Evolutionary conservation across 805 yeast genomes (phyloP).

Genomic region (Grigorovia yakushimaensis): DNA sequence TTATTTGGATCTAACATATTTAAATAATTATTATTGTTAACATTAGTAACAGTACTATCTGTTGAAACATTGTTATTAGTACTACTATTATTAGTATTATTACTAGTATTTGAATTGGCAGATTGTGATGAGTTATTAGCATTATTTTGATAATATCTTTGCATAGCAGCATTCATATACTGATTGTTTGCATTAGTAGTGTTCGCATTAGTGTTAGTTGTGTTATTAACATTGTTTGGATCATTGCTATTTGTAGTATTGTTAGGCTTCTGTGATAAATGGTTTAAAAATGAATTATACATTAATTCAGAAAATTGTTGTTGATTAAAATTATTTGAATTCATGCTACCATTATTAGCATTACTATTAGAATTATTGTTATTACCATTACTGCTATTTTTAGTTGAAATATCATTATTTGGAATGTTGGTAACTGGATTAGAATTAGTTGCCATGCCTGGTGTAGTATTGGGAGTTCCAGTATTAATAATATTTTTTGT

Average conservation of each 20-base stretch:
- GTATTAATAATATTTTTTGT: neutral
- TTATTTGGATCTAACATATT: neutral
- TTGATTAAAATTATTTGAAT: slow-evolving; percentile 9
- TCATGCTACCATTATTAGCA: neutral
- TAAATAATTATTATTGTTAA: neutral
- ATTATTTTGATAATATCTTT: slow-evolving; percentile 22
- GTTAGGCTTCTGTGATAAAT: slow-evolving; percentile 25
- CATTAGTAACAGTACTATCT: neutral
- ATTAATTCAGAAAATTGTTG: slow-evolving; percentile 25
- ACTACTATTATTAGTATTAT: slow-evolving; percentile 7
- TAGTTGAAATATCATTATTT: neutral
- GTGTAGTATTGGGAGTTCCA: neutral
- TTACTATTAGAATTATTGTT: neutral
- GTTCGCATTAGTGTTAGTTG: neutral
- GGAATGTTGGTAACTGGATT: neutral
- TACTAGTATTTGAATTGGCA: slow-evolving; percentile 12
- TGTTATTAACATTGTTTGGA: neutral
- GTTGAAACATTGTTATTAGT: neutral
- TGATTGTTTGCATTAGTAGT: neutral
- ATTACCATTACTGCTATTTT: slow-evolving; percentile 10
- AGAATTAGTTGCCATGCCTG: neutral
- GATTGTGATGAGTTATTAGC: slow-evolving; percentile 8
- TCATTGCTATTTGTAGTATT: too few species aligned
- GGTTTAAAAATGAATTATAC: slow-evolving; percentile 27
- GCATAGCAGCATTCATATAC: slow-evolving; percentile 17